These are phyloP conservation scores for Taxillus chinensis DNA, from an alignment of 164 flowering plant genomes.

Conservation along the genomic window DNA sequence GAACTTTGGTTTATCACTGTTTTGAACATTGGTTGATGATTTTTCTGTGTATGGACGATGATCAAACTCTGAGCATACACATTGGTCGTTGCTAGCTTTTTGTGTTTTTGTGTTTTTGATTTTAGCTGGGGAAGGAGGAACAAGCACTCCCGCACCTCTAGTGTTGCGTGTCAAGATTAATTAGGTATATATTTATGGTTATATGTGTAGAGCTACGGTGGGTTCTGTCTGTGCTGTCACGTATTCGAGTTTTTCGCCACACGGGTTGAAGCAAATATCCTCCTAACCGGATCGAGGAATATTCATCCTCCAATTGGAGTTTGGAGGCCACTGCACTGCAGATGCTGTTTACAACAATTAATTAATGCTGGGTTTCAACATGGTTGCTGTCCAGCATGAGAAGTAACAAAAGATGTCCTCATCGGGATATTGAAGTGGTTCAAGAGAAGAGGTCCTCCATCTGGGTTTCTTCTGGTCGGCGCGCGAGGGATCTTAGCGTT, in stretches of 20 bases:
- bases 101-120: neutral
- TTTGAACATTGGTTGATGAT: neutral
- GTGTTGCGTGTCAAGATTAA: too few relatives aligned
- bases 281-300: constrained; percentile 92
- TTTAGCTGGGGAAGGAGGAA: too few relatives aligned
- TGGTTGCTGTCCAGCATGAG: constrained; percentile 56
- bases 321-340: constrained; percentile 68
- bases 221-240: constrained; percentile 92
- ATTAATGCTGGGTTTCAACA: constrained; percentile 54
- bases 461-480: too few relatives aligned
- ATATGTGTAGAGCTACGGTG: constrained; percentile 89
- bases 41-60: too few relatives aligned
- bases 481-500: too few relatives aligned
- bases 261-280: constrained; percentile 80
- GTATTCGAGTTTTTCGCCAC: constrained; percentile 90
- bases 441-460: constrained; percentile 59
- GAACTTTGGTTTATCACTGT: neutral
- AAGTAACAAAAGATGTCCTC: constrained; percentile 94
- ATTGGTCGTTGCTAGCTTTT: too few relatives aligned
- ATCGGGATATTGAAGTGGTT: constrained; percentile 69
- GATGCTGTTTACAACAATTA: constrained; percentile 73
- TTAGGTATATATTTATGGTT: too few relatives aligned
- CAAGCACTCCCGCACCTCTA: too few relatives aligned
- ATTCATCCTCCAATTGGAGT: too few relatives aligned
- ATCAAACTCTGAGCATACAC: too few relatives aligned